A percentile compares a stretch with the other conserved stretches of the same genome.
phyloP scores from a whole-genome alignment of 2,329 filamentous ascomycete species.

The Pseudogymnoascus sp. region DNA sequence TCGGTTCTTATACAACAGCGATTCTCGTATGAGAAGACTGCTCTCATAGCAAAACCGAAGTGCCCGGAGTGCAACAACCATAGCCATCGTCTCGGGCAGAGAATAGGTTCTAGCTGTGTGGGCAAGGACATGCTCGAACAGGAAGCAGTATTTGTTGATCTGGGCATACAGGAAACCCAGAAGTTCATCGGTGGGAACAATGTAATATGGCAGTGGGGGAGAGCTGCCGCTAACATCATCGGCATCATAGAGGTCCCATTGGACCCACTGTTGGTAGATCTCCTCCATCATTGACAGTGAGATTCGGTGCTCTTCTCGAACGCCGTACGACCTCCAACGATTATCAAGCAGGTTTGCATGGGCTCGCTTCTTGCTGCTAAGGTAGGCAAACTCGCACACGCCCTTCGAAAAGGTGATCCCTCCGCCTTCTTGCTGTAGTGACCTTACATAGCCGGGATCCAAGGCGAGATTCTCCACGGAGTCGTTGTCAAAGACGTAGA shows the following conservation, averaged over 20 bases:
- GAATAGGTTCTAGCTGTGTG: background rate
- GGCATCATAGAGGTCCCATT: background rate
- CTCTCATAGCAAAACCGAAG: background rate
- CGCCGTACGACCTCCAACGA: background rate
- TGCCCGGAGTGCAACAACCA: background rate
- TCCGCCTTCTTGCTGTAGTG: background rate
- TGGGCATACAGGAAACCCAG: background rate
- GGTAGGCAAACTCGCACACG: background rate
- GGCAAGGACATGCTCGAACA: background rate
- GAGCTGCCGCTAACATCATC: too few relatives aligned
- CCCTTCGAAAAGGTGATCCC: background rate
- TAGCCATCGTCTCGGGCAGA: background rate
- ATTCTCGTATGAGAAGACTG: background rate
- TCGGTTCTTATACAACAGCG: background rate
- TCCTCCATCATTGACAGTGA: background rate
- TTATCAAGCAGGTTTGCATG: background rate
- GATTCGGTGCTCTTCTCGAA: background rate
- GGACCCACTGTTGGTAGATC: background rate
- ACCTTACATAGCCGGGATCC: background rate
- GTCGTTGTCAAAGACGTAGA: background rate
- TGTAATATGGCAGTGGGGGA: background rate
- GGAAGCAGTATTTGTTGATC: background rate
- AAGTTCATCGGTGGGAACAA: background rate
- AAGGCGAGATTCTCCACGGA: background rate
- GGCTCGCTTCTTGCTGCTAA: background rate